Evolutionary conservation across 2,329 filamentous ascomycete genomes (phyloP).

Genomic region (Exophiala mesophila): DNA sequence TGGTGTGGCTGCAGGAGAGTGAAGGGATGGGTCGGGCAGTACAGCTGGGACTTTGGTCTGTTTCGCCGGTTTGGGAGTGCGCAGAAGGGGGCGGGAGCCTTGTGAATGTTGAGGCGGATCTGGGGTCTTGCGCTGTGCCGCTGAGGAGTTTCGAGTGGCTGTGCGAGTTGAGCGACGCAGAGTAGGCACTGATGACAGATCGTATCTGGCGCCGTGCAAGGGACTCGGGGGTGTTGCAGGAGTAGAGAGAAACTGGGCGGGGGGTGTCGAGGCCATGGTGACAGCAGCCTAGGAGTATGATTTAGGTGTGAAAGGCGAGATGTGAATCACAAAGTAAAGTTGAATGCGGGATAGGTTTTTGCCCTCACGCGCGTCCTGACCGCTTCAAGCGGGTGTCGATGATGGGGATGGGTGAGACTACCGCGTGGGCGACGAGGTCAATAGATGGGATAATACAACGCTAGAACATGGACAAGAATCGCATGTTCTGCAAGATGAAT

Average conservation of each 20-base stretch:
- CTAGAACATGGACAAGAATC: too few relatives aligned
- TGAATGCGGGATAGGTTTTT: constrained; percentile 7
- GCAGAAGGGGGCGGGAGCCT: constrained; percentile 4
- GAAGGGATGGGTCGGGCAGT: constrained; percentile 9
- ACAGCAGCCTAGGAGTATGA: background rate
- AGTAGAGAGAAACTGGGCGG: constrained; percentile 28
- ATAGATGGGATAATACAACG: too few relatives aligned
- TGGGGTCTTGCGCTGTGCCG: constrained; percentile 15
- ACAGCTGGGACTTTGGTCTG: constrained; percentile 1
- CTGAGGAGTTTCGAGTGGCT: background rate
- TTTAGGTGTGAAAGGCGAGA: too few relatives aligned
- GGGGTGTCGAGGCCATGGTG: constrained; percentile 43
- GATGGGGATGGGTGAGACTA: too few relatives aligned
- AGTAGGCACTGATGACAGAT: constrained; percentile 23
- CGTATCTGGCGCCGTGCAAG: constrained; percentile 42
- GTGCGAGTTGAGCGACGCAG: constrained; percentile 11
- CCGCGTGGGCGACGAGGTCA: too few relatives aligned
- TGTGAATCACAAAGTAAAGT: constrained; percentile 7
- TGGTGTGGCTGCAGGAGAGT: constrained; percentile 24
- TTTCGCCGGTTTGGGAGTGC: constrained; percentile 17
- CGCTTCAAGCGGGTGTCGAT: too few relatives aligned
- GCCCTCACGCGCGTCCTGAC: too few relatives aligned
- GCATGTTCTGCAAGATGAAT: too few relatives aligned
- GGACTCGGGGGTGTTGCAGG: constrained; percentile 40
- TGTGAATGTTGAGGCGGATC: constrained; percentile 9